These are phyloP conservation scores for Chrysopogon serrulatus DNA, from an alignment of 176 grass and related monocot genomes.

Conservation along the genomic window DNA sequence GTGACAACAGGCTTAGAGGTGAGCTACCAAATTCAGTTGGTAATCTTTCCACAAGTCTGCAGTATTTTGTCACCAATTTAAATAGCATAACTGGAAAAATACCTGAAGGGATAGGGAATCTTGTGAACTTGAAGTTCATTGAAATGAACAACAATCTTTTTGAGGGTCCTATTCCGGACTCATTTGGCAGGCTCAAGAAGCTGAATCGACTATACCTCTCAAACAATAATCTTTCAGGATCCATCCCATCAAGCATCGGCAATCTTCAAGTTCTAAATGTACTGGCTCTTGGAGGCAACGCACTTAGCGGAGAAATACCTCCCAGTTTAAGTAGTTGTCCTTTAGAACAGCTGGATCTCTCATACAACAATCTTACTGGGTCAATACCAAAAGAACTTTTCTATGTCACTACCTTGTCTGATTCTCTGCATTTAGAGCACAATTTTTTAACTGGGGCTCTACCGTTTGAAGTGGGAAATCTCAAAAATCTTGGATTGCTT, in stretches of 20 bases:
- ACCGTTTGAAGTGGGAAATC: constrained; percentile 14
- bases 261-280: constrained; percentile 4
- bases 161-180: constrained; percentile 2
- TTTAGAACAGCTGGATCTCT: constrained; percentile 3
- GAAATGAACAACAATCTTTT: background rate
- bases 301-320: constrained; percentile 3
- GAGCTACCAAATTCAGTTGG: constrained; percentile 8
- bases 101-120: constrained; percentile 17
- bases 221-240: background rate
- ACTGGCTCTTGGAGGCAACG: constrained; percentile 1
- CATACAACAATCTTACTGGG: constrained; percentile 33
- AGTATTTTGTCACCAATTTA: background rate
- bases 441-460: constrained; percentile 44
- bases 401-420: constrained; percentile 10
- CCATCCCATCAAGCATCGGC: background rate
- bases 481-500: constrained; percentile 7
- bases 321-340: background rate
- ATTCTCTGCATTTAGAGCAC: constrained; percentile 22
- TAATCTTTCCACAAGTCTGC: constrained; percentile 6
- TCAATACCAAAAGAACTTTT: constrained; percentile 45
- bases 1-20: background rate
- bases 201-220: background rate
- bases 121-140: background rate
- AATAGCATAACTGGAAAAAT: constrained; percentile 17
- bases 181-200: background rate